A percentile compares a stretch with the other conserved stretches of the same genome.
Conservation (phyloP, 495 filamentous ascomycete genomes). For the Neurospora sp. region DNA sequence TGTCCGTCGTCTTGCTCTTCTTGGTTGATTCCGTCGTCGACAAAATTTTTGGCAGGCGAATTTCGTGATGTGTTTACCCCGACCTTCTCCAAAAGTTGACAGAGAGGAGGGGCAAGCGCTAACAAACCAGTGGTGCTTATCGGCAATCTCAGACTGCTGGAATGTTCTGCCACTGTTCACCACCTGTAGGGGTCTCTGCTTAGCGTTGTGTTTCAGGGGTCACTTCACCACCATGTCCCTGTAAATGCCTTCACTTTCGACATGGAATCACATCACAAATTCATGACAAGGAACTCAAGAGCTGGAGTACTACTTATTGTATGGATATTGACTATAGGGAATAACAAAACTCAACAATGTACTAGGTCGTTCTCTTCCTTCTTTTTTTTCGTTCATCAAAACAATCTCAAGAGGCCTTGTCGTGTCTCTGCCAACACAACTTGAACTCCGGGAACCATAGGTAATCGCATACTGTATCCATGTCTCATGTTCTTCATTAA, state of each 20-base stretch:
- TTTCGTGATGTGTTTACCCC: not conserved
- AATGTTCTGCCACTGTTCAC: constrained; percentile 6
- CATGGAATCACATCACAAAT: not conserved
- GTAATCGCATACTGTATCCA: not conserved
- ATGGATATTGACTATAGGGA: not conserved
- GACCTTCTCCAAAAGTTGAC: not conserved
- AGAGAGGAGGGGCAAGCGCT: not conserved
- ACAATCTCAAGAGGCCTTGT: not conserved
- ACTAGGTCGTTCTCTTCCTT: not conserved
- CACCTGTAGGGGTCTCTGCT: not conserved
- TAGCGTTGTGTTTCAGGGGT: not conserved
- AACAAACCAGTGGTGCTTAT: not conserved
- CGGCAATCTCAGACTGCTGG: not conserved
- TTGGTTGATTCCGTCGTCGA: not conserved
- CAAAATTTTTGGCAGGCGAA: not conserved
- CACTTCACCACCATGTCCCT: not conserved
- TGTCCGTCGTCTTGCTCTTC: not conserved
- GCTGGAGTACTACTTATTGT: not conserved
- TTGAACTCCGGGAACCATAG: not conserved
- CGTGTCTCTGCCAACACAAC: not conserved
- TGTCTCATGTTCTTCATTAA: constrained; percentile 1
- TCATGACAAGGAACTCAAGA: not conserved
- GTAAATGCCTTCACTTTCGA: not conserved
- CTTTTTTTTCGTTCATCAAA: not conserved
- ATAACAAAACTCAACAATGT: not conserved